Evolutionary conservation across 352 stramenopile genomes (phyloP).

Genomic region (Peronospora farinosa): DNA sequence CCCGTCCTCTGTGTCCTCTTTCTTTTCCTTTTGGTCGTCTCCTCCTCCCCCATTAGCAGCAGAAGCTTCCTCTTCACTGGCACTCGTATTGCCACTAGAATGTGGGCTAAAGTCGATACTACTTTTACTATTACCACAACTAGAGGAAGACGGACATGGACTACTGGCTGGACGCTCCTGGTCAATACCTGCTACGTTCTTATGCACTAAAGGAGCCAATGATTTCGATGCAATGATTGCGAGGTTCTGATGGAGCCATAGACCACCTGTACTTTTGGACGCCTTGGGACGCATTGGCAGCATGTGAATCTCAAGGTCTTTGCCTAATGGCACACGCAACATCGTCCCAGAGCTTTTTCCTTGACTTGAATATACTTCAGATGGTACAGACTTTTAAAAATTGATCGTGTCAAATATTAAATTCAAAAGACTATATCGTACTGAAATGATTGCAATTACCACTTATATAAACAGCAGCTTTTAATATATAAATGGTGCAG

Average conservation of each 20-base stretch:
- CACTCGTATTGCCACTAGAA: conserved; percentile 27
- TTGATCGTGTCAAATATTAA: conserved; percentile 3
- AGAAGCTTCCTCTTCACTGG: conserved; percentile 26
- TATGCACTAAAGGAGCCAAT: background rate
- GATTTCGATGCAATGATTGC: conserved; percentile 1
- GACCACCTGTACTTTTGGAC: conserved; percentile 4
- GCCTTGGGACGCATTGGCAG: background rate
- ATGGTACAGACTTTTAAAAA: conserved; percentile 8
- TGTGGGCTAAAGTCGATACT: conserved; percentile 30
- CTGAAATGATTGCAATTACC: background rate
- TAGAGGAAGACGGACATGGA: conserved; percentile 36
- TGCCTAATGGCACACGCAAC: conserved; percentile 9
- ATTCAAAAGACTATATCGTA: background rate
- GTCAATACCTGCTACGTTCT: conserved; percentile 5
- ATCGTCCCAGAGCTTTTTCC: conserved; percentile 15
- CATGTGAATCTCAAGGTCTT: conserved; percentile 3
- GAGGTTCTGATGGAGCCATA: conserved; percentile 12
- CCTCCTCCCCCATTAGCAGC: conserved; percentile 8
- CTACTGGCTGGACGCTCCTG: conserved; percentile 32
- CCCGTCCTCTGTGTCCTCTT: conserved; percentile 23
- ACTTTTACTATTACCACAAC: conserved; percentile 28
- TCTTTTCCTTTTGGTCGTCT: conserved; percentile 26
- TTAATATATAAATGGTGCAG: background rate
- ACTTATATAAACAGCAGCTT: too few relatives aligned
- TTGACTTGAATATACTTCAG: conserved; percentile 9